Evolutionary conservation across 2,329 filamentous ascomycete genomes (phyloP).

Genomic region (Fusarium sp.): DNA sequence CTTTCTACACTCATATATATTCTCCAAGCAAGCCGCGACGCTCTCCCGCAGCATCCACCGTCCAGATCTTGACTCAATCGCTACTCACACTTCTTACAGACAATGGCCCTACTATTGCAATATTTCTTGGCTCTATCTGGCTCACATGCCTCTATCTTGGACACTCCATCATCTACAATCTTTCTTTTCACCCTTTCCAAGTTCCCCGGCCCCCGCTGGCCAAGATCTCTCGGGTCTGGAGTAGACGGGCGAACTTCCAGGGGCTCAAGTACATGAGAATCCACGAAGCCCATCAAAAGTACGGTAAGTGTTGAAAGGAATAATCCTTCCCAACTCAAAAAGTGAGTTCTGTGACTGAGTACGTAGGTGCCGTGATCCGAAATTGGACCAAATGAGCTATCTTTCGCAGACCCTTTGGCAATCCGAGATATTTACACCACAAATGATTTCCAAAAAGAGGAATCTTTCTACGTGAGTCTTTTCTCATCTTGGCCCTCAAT

Average conservation of each 20-base stretch:
- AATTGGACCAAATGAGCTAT: slow-evolving; percentile 8
- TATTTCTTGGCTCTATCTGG: background rate
- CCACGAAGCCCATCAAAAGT: slow-evolving; percentile 6
- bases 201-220: background rate
- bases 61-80: background rate
- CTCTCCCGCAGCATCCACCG: too few relatives aligned
- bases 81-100: background rate
- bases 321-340: too few relatives aligned
- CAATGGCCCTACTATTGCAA: background rate
- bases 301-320: background rate
- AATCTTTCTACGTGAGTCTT: slow-evolving; percentile 1
- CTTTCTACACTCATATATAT: too few relatives aligned
- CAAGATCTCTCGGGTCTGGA: slow-evolving; percentile 7
- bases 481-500: background rate
- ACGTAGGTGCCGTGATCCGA: background rate
- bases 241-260: background rate
- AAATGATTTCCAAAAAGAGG: background rate
- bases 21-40: too few relatives aligned
- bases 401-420: background rate
- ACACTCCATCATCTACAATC: background rate
- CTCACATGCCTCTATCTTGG: background rate
- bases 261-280: slow-evolving; percentile 3
- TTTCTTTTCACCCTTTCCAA: slow-evolving; percentile 1
- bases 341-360: background rate
- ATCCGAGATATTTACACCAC: background rate